Evolutionary conservation across 148 eudicot genomes (phyloP).

Genomic region (Diospyros kaki): DNA sequence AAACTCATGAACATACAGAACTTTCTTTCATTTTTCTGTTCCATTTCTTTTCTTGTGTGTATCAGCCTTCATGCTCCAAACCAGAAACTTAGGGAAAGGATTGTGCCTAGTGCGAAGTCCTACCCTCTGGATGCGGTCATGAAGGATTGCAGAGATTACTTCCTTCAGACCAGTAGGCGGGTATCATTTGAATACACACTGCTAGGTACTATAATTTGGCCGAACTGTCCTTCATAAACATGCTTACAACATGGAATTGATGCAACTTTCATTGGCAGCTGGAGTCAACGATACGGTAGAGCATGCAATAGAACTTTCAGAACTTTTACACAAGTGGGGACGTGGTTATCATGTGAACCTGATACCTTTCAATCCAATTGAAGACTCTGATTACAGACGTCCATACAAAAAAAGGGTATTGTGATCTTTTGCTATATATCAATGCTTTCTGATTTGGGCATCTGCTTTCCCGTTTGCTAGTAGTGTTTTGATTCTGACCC

Average conservation of each 20-base stretch:
- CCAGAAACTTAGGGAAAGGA: constrained; percentile 85
- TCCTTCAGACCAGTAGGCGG: constrained; percentile 78
- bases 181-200: constrained; percentile 97
- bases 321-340: constrained; percentile 85
- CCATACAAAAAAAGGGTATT: constrained; percentile 78
- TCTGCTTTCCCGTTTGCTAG: not conserved
- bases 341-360: constrained; percentile 95
- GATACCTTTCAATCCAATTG: constrained; percentile 91
- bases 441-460: not conserved
- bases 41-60: constrained; percentile 12
- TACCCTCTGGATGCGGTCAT: constrained; percentile 88
- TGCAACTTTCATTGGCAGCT: constrained; percentile 42
- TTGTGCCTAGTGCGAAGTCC: constrained; percentile 97
- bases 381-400: constrained; percentile 82
- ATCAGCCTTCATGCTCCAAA: constrained; percentile 98
- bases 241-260: not conserved
- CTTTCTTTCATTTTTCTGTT: not conserved
- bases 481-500: not conserved
- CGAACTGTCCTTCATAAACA: not conserved
- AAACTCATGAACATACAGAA: not conserved
- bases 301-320: constrained; percentile 84
- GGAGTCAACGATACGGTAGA: constrained; percentile 92
- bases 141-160: constrained; percentile 96
- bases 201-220: constrained; percentile 51
- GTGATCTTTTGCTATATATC: not conserved